Evolutionary conservation across 768 basidiomycete species (phyloP), one percentile per base, ranked within the genome.

Genomic region (Fomitopsis pulvina): DNA sequence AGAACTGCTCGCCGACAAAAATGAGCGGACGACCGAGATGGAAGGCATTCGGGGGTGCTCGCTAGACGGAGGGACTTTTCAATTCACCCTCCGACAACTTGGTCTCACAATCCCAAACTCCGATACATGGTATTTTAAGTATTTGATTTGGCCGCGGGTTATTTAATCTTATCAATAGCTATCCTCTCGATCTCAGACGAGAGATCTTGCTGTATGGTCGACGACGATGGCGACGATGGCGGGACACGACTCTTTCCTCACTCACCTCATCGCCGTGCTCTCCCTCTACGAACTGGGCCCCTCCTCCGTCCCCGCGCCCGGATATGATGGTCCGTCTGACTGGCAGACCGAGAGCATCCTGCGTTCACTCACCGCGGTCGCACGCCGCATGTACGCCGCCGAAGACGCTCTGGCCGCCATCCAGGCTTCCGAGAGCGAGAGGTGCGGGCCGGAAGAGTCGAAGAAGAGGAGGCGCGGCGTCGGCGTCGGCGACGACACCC

Each of bases 311-410:
- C 76, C 80, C 34, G 64, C 69, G 52, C 79, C 80, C 28, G 69
- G 69, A 44, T 81, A 80, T 62, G 67, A 75, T 60, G 82, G 81
- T 1, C 78, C 78, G 4, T 52, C 67, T 46, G 74, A 80, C 64
- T 78, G 74, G 76, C 76, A 80, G 57, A 81, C 77, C 20, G 78
- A 81, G 48, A 68, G 71, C 54, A 79, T 83, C 57, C 63, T 78
- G 28, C 73, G 75, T 48, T 75, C 75, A 12, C 68, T 83, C 54
- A 65, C 68, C 25, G 70, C 68, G 26, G 66, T 83, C 45, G 76
- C 76, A 2, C 67, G 71, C 32, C 69, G 81, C 56, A 77, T 81
- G 75, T 72, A 74, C 59, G 66, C 69, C 25, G 81, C 82, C 12
- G 83, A 82, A 55, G 73, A 75, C 8, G 57, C 65, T 1, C 60